Percentiles rank a stretch among this genome's conserved stretches.
Conservation (phyloP, 2,329 filamentous ascomycete species). For the Botrytis tulipae region DNA sequence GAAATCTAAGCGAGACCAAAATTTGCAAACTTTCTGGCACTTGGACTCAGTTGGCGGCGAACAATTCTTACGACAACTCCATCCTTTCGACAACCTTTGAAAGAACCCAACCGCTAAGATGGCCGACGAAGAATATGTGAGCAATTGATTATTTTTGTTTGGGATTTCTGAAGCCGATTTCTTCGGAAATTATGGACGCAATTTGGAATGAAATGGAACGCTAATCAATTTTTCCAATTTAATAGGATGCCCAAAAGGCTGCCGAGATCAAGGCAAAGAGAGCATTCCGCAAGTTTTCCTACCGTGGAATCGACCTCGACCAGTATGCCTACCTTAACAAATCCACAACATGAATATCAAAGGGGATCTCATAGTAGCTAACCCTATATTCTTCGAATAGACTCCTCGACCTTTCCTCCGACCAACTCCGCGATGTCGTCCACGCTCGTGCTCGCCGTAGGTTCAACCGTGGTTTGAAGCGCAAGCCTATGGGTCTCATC, state of each 20-base stretch:
- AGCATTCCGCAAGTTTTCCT: constrained; percentile 99
- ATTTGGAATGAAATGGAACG: constrained; percentile 16
- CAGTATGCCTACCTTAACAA: constrained; percentile 65
- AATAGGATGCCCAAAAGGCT: constrained; percentile 93
- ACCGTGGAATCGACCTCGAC: constrained; percentile 99
- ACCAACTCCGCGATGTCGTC: constrained; percentile 98
- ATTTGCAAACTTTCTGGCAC: neutral
- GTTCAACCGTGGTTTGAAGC: constrained; percentile 99
- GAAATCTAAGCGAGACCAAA: constrained; percentile 17
- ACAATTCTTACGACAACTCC: constrained; percentile 26
- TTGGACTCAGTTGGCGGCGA: neutral
- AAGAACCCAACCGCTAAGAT: constrained; percentile 57
- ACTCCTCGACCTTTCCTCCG: constrained; percentile 97
- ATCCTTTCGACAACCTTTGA: constrained; percentile 36
- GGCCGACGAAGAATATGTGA: constrained; percentile 75
- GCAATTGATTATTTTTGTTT: constrained; percentile 36
- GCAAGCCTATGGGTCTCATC: constrained; percentile 99
- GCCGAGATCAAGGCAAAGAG: constrained; percentile 99
- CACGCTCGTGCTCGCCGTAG: constrained; percentile 97
- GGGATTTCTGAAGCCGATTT: neutral
- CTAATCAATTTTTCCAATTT: constrained; percentile 39
- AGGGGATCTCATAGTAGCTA: constrained; percentile 38
- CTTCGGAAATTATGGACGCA: neutral
- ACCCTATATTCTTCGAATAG: constrained; percentile 50
- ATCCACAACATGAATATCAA: constrained; percentile 35